Conservation (phyloP, 768 basidiomycete species). For the Cantharellus cinnabarinus region DNA sequence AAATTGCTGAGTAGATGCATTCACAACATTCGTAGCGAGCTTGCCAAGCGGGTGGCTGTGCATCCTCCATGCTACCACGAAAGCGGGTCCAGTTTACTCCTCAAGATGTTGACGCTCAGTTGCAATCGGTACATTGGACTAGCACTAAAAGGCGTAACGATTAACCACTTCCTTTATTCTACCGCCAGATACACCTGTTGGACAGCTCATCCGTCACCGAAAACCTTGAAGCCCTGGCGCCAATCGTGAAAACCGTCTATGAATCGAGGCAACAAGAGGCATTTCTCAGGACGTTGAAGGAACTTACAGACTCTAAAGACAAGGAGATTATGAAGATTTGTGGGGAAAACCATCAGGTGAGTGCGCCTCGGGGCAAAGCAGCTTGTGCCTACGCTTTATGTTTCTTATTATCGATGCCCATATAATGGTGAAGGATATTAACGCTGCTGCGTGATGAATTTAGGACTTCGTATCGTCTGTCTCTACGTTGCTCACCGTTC, state of each 20-base stretch:
- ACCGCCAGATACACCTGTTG: slow-evolving; percentile 51
- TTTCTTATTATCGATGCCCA: too few species aligned
- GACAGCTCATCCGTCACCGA: slow-evolving; percentile 78
- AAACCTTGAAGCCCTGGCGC: slow-evolving; percentile 88
- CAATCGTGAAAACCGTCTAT: slow-evolving; percentile 86
- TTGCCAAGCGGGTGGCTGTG: not conserved
- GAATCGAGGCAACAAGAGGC: slow-evolving; percentile 71
- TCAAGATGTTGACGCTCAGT: slow-evolving; percentile 71
- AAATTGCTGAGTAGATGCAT: too few species aligned
- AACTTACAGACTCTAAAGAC: slow-evolving; percentile 87
- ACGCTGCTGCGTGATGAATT: not conserved
- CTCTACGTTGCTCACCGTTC: slow-evolving; percentile 86
- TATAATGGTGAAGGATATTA: too few species aligned
- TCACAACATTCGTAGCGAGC: too few species aligned
- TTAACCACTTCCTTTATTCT: slow-evolving; percentile 13
- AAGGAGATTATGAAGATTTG: slow-evolving; percentile 92
- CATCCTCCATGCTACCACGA: slow-evolving; percentile 4
- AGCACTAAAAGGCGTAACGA: slow-evolving; percentile 5
- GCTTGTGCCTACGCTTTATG: not conserved
- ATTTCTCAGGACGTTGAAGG: slow-evolving; percentile 67
- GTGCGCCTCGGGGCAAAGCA: not conserved
- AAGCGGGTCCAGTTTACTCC: slow-evolving; percentile 36
- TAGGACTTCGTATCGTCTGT: slow-evolving; percentile 92
- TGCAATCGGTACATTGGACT: slow-evolving; percentile 26
- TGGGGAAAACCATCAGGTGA: slow-evolving; percentile 66